Evolutionary conservation across 2,329 filamentous ascomycete genomes (phyloP).

Genomic region (Colletotrichum tamarilloi): DNA sequence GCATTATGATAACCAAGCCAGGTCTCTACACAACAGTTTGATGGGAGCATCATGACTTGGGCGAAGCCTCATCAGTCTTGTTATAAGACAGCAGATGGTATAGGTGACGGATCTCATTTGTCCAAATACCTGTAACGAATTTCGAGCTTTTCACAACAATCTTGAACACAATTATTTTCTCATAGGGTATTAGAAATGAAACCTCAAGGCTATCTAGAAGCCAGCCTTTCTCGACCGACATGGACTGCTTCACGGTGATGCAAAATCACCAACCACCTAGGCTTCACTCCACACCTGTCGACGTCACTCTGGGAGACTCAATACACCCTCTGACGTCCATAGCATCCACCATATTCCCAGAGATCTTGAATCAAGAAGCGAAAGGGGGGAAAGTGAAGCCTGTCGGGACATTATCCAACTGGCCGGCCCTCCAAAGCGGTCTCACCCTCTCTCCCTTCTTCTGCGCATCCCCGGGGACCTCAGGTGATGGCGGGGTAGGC

Average conservation of each 20-base stretch:
- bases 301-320: neutral
- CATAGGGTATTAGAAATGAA: neutral
- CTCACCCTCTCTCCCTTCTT: neutral
- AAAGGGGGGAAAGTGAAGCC: neutral
- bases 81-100: conserved; percentile 8
- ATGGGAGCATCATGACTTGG: conserved; percentile 4
- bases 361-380: neutral
- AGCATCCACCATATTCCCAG: too few species aligned
- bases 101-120: conserved; percentile 18
- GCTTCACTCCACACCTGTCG: neutral
- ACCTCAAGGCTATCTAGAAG: neutral
- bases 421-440: neutral
- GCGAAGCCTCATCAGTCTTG: neutral
- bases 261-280: neutral
- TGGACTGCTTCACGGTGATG: neutral
- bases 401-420: neutral
- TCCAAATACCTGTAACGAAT: neutral
- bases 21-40: conserved; percentile 3
- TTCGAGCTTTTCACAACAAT: neutral
- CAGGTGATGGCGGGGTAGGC: conserved; percentile 23
- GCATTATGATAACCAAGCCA: conserved; percentile 4
- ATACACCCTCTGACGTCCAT: neutral
- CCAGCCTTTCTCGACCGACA: neutral
- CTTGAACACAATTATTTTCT: neutral
- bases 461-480: neutral